Evolutionary conservation across 169 alveolate species (phyloP).

Genomic region (Eimeria sp.): DNA sequence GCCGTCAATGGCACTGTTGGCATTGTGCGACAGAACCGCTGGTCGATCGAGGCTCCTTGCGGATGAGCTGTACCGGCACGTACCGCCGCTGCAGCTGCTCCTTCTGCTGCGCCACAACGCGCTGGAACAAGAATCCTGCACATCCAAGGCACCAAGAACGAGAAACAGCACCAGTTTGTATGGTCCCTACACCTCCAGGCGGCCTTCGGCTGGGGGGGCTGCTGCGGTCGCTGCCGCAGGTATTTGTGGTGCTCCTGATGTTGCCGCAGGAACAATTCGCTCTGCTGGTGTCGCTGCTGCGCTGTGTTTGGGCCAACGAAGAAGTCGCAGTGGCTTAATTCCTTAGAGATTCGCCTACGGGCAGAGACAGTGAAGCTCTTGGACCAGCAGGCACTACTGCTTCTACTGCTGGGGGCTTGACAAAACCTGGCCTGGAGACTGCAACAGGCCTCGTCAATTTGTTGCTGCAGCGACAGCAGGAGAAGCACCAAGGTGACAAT

Average conservation of each 20-base stretch:
- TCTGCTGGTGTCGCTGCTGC: conserved; percentile 10
- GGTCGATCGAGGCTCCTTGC: background rate
- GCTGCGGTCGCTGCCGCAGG: too few species aligned
- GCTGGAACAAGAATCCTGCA: background rate
- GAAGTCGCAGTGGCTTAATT: background rate
- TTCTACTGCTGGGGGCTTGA: too few species aligned
- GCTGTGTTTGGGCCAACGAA: background rate
- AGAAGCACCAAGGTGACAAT: background rate
- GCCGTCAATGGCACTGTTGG: background rate
- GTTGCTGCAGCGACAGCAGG: conserved; percentile 3
- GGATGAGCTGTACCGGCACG: background rate
- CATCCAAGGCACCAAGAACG: background rate
- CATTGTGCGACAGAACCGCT: background rate
- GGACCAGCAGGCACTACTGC: background rate
- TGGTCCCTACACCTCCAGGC: background rate
- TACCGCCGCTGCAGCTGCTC: background rate
- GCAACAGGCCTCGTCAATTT: background rate
- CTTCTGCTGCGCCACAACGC: background rate
- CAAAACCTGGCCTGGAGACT: background rate
- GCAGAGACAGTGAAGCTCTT: background rate
- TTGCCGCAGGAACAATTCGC: too few species aligned
- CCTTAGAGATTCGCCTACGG: background rate
- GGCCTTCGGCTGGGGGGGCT: background rate
- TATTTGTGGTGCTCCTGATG: too few species aligned
- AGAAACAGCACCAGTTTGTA: background rate